phyloP scores from a whole-genome alignment of 176 grass and related monocot species.

The Poa pratensis region DNA sequence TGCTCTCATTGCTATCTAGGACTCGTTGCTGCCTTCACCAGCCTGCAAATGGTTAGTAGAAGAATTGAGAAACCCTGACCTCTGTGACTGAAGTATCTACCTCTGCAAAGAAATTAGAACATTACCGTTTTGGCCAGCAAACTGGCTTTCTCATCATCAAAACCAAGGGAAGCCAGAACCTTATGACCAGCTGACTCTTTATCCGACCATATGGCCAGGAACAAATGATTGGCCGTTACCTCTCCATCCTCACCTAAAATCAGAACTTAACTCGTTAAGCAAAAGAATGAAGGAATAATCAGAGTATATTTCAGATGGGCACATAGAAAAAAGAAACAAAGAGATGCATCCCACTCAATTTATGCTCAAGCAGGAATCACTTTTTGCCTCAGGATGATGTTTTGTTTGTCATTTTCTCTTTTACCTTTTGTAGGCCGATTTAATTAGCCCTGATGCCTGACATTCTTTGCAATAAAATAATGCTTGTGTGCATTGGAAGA shows the following conservation, averaged over 20 bases:
- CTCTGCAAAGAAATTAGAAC: slow-evolving; percentile 17
- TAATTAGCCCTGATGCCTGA: background rate
- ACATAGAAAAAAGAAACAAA: background rate
- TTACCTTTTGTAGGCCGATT: background rate
- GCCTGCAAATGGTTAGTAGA: slow-evolving; percentile 52
- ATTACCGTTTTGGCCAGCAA: slow-evolving; percentile 71
- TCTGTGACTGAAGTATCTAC: slow-evolving; percentile 18
- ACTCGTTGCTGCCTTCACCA: slow-evolving; percentile 43
- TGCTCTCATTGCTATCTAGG: slow-evolving; percentile 61
- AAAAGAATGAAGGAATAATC: slow-evolving; percentile 16
- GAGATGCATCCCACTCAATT: slow-evolving; percentile 1
- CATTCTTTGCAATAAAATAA: background rate
- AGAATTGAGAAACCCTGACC: slow-evolving; percentile 30
- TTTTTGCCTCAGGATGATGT: background rate
- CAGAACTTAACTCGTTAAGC: slow-evolving; percentile 28
- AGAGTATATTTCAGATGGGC: slow-evolving; percentile 8
- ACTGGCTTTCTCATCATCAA: slow-evolving; percentile 77
- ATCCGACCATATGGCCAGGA: slow-evolving; percentile 89
- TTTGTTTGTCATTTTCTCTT: background rate
- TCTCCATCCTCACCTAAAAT: slow-evolving; percentile 70
- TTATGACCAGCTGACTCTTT: slow-evolving; percentile 85
- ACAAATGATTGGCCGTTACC: slow-evolving; percentile 75
- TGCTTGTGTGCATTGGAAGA: background rate
- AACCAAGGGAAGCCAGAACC: slow-evolving; percentile 73
- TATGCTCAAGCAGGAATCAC: background rate